Base-by-base conservation (phyloP, 2,329 filamentous ascomycete species). In the Colletotrichum agaves region DNA sequence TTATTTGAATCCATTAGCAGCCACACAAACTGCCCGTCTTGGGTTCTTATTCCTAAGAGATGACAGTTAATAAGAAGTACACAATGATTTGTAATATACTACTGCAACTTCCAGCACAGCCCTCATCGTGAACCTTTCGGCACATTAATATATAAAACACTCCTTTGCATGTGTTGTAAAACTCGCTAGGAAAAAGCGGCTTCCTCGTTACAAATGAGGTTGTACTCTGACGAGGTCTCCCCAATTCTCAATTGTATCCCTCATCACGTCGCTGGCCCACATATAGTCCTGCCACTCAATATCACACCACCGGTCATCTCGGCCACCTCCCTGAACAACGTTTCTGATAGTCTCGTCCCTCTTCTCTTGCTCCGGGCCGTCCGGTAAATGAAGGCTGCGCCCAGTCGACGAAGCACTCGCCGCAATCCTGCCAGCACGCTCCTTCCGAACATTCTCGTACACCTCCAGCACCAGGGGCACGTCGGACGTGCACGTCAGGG, bases 231-330 rank as follows among this genome's bases (percentile, higher is more conserved):
- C 41, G 53, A 73, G 23, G 41, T 69, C 63, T 2, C 70, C 65
- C 68, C 73, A 74, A 21, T 63, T 59, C 19, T 72, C 69, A 8
- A 74, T 64, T 19, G 72, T 73, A 41, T 76, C 72, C 21, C 70
- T 69, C 74, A 78, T 75, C 2, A 77, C 73, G 69, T 77, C 76
- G 2, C 73, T 71, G 8, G 71, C 72, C 76, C 76, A 76, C 73
- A 76, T 74, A 55, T 72, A 75, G 46, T 76, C 73, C 49, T 74
- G 73, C 69, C 70, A 74, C 21, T 69, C 44, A 7, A 47, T 58
- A 56, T 76, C 72, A 37, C 62, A 71, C 75, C 73, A 77, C n/a
- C 73, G 41, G 67, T 76, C 76, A 8, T 72, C 73, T 49, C 74
- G 37, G 5, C 67, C 61, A 21, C 10, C 12, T 6, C 53, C 70